Evolutionary conservation across 768 basidiomycete species (phyloP).

Genomic region (Suillus clintonianus): DNA sequence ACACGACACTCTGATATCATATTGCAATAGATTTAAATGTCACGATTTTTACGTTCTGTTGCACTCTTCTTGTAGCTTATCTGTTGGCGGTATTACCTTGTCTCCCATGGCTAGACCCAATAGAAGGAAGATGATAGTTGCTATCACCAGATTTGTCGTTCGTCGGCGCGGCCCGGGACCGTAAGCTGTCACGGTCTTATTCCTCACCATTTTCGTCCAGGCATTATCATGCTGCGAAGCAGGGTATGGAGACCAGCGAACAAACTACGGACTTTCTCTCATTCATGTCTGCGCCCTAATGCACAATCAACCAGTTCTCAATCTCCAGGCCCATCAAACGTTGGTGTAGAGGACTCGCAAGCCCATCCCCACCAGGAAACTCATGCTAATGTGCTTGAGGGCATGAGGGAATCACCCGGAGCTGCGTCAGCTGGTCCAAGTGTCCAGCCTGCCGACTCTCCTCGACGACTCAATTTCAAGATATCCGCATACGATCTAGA

Average conservation of each 20-base stretch:
- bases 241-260: slow-evolving; percentile 9
- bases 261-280: slow-evolving; percentile 13
- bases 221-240: slow-evolving; percentile 21
- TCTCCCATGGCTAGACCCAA: not conserved
- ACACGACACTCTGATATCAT: not conserved
- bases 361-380: not conserved
- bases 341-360: not conserved
- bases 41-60: not conserved
- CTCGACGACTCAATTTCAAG: not conserved
- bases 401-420: not conserved
- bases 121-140: not conserved
- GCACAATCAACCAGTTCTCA: not conserved
- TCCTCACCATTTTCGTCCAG: not conserved
- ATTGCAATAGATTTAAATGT: slow-evolving; percentile 5
- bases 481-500: slow-evolving; percentile 20
- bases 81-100: not conserved
- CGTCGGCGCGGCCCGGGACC: not conserved
- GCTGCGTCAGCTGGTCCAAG: not conserved
- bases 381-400: not conserved
- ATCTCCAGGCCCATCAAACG: not conserved
- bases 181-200: not conserved
- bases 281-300: slow-evolving; percentile 8
- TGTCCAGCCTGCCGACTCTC: not conserved
- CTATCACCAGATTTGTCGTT: not conserved
- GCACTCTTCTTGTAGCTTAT: not conserved